Base-by-base conservation (phyloP, 2,329 filamentous ascomycete genomes). In the Hymenoscyphus scutula region DNA sequence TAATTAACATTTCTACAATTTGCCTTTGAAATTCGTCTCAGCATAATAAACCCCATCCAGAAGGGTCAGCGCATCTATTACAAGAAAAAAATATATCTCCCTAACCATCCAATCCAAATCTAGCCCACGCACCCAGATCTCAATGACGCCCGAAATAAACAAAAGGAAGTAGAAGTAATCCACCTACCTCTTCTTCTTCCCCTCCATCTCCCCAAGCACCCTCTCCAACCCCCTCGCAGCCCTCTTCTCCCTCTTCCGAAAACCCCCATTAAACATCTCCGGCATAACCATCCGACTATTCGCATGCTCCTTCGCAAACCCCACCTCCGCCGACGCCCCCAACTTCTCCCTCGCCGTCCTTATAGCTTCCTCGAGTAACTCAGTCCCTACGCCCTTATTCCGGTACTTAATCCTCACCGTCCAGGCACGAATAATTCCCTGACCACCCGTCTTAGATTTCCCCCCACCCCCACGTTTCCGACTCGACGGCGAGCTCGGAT, bases 381-480 rank as follows among this genome's bases (percentile, higher is more conserved):
- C 88, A 48, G 79, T 81, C 2, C 92, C 92, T 27, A 96, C 80
- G 0, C 92, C 91, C 65, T 85, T 84, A 34, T 84, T 80, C 29
- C 92, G 83, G 74, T 91, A 92, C 68, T 81, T 80, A 58, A 87
- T 77, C 72, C 82, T 82, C 1, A 92, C 90, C 1, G 91, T 94
- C 92, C 92, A 97, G 1, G 90, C 92, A 30, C 90, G 84, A 62
- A 97, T 88, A 56, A 92, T 79, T 8, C 88, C 90, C 65, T 83
- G 84, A 59, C 88, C 89, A 38, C 87, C 85, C 67, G 80, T 79
- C 60, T 75, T 74, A 23, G 70, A 70, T 30, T 65, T 70, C 65
- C 64, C 70, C 66, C 63, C 68, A 63, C 69, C 67, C 25, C 62
- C 63, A 15, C 63, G 56, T 0, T 63, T 67, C 8, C 61, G 64